Base-by-base conservation (phyloP, 2,329 filamentous ascomycete genomes). In the Fusarium sp. region DNA sequence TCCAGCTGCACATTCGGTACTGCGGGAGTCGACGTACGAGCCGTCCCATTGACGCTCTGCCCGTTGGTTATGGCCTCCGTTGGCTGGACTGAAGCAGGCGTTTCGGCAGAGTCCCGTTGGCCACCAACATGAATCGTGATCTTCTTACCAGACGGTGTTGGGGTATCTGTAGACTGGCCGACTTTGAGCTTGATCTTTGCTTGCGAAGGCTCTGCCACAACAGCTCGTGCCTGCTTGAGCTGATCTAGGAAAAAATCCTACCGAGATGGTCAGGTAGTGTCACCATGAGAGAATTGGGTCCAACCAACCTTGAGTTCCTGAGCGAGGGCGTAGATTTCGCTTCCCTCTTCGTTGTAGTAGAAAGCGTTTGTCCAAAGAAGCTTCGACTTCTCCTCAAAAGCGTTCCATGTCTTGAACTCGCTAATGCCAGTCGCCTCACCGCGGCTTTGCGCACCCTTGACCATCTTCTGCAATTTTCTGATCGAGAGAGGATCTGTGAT, bases 301-400 rank as follows among this genome's bases (percentile, higher is more conserved):
- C 10, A 14, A 77, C 78, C 58, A 85, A 94, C 94, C 90, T 97
- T 92, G 8, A 98, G 89, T 69, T 97, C 92, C 58, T 92, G 90
- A 1, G 95, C 94, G 70, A 97, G 86, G 25, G 90, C 87, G 73
- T 92, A 94, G 61, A 98, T 95, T 18, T 95, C 93, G 79, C 95
- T 98, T 5, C 93, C 94, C 80, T 98, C 95, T 82, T 98, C 94
- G 76, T 98, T 98, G 86, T 96, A 98, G 68, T 92, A 92, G 78
- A 92, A 93, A 0, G 95, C 95, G 82, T 98, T 98, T 58, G 88
- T 89, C 95, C 95, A 98, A 50, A 98, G 91, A 62, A 94, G 88
- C 77, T 92, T 93, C 14, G 94, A 88, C 78, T 94, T 93, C 64
- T 95, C 92, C 81, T 95, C 94, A 75, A 98, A 94, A 1, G 91